phyloP scores from a whole-genome alignment of 306 rosid species.

The Sechiopsis laciniata region DNA sequence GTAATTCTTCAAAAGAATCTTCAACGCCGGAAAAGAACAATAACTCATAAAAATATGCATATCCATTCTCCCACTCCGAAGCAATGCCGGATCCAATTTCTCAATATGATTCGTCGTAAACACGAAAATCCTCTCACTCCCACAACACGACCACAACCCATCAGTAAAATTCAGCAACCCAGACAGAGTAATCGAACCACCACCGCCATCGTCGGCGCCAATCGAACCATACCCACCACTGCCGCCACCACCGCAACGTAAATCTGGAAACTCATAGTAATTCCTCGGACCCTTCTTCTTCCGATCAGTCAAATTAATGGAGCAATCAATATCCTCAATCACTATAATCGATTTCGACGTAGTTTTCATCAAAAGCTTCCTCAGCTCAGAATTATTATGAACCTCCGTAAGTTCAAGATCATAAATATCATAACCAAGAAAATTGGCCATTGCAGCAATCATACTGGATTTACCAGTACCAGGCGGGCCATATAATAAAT shows the following conservation, averaged over 20 bases:
- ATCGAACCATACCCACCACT: not conserved
- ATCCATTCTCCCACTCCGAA: conserved; percentile 92
- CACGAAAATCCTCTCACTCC: conserved; percentile 91
- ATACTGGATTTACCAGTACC: conserved; percentile 92
- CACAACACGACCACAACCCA: conserved; percentile 97
- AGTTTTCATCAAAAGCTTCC: conserved; percentile 87
- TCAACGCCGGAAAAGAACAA: conserved; percentile 57
- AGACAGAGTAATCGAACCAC: conserved; percentile 71
- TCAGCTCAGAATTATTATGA: conserved; percentile 72
- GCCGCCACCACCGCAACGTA: conserved; percentile 4
- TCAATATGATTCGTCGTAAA: conserved; percentile 93
- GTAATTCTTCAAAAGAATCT: conserved; percentile 68
- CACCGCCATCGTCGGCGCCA: conserved; percentile 48
- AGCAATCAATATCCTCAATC: conserved; percentile 91
- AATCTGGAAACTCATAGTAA: conserved; percentile 28
- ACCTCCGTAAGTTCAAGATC: conserved; percentile 90
- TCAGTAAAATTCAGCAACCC: conserved; percentile 88
- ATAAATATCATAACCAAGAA: conserved; percentile 76
- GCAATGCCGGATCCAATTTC: conserved; percentile 89
- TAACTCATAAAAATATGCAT: conserved; percentile 85
- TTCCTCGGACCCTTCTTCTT: conserved; percentile 31
- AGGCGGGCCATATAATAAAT: conserved; percentile 82
- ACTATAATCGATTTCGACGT: conserved; percentile 84
- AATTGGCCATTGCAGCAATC: conserved; percentile 98
- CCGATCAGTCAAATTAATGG: conserved; percentile 54